Base-by-base conservation (phyloP, 2,329 filamentous ascomycete genomes). In the Fusarium sp. region DNA sequence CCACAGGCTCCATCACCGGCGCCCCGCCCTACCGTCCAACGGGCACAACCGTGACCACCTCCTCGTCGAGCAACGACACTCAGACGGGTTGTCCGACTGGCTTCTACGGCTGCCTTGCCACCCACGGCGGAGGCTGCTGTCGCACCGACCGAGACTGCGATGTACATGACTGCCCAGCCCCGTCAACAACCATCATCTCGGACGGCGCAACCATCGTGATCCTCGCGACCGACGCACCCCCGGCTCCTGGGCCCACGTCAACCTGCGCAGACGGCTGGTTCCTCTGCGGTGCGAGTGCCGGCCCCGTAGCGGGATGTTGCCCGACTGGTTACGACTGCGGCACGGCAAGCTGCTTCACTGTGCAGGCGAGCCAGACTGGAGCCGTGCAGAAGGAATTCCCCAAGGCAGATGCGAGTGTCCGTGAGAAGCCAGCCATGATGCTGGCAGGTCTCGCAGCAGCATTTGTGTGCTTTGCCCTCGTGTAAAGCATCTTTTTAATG, bases 71-170 rank as follows among this genome's bases (percentile, higher is more conserved):
- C 57, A 54, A 73, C 8, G 81, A 85, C 1, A 83, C 82, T 12
- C 83, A 84, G 66, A 79, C 79, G 7, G 83, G 83, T 76, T 98
- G 96, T 77, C 96, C 96, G 0, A 95, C 92, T 0, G 95, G 95
- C 3, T 98, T 95, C 86, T 98, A 98, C 82, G 92, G 94, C 60
- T 98, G 96, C 82, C 90, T 92, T 3, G 96, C 96, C 2, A 91
- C 91, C 69, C 94, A 95, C 68, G 95, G 94, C 15, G 95, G 95
- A 22, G 89, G 89, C 2, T 98, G 96, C 85, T 98, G 96, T 84
- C 93, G 93, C 66, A 95, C 94, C 0, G 95, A 95, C 2, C 90
- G 95, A 22, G 90, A 97, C 83, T 98, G 96, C 83, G 90, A 93
- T 69, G 93, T 91, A 0, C 94, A 93, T 0, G 94, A 92, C 8